A percentile compares a stretch with the other conserved stretches of the same genome.
Evolutionary conservation across 306 rosid genomes (phyloP).

Genomic region (Lablab purpureus): DNA sequence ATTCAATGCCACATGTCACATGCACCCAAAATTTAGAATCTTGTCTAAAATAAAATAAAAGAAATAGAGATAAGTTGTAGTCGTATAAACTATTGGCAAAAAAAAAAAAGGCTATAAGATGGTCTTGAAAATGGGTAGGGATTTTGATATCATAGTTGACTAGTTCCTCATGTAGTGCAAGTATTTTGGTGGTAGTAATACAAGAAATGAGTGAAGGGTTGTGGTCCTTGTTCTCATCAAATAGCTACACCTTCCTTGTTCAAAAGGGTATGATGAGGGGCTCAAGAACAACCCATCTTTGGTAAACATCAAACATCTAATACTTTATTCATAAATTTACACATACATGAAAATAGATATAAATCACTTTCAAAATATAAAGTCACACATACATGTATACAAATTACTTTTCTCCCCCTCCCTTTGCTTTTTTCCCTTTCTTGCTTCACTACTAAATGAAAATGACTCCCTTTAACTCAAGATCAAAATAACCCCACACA

Average conservation of each 20-base stretch:
- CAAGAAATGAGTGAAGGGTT: conserved; percentile 69
- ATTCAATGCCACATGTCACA: conserved; percentile 24
- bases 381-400: not conserved
- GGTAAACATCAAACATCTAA: conserved; percentile 36
- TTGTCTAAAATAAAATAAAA: conserved; percentile 25
- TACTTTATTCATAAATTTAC: not conserved
- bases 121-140: conserved; percentile 52
- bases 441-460: conserved; percentile 41
- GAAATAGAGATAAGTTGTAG: conserved; percentile 17
- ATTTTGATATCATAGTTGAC: conserved; percentile 76
- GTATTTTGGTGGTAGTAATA: conserved; percentile 64
- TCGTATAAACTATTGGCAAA: conserved; percentile 25
- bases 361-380: conserved; percentile 39
- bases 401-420: conserved; percentile 27
- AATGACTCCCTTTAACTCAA: conserved; percentile 31
- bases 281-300: conserved; percentile 36
- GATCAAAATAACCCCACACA: conserved; percentile 51
- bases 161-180: conserved; percentile 52
- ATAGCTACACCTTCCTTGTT: conserved; percentile 55
- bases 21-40: conserved; percentile 38
- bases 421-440: conserved; percentile 44
- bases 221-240: conserved; percentile 70
- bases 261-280: conserved; percentile 63
- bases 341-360: conserved; percentile 33
- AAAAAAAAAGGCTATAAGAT: conserved; percentile 44